Conservation (phyloP, 257 asterid species). For the Rubia yunnanensis region DNA sequence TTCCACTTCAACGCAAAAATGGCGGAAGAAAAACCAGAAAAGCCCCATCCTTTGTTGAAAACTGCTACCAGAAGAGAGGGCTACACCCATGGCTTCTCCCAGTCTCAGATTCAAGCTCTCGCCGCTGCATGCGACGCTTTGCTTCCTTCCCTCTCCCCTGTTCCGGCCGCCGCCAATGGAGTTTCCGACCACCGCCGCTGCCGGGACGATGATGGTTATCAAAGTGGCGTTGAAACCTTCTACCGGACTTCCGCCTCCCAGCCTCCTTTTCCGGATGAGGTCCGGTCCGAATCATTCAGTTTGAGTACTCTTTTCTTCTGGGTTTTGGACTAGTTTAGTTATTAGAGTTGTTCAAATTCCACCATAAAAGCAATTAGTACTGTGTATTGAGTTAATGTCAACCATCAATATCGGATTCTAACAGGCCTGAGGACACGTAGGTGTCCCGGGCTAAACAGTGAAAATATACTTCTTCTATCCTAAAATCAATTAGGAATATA, state of each 20-base stretch:
- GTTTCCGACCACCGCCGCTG: background rate
- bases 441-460: too few relatives aligned
- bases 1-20: too few relatives aligned
- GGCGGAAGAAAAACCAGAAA: conserved; percentile 11
- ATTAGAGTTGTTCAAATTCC: too few relatives aligned
- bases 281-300: conserved; percentile 1
- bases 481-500: too few relatives aligned
- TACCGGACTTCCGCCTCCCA: conserved; percentile 34
- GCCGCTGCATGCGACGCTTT: conserved; percentile 60
- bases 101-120: conserved; percentile 59
- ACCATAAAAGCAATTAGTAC: too few relatives aligned
- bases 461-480: too few relatives aligned
- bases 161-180: conserved; percentile 2
- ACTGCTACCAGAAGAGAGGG: conserved; percentile 30
- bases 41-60: conserved; percentile 33
- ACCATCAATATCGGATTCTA: too few relatives aligned
- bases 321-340: too few relatives aligned
- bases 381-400: too few relatives aligned
- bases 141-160: conserved; percentile 48
- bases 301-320: background rate
- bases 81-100: conserved; percentile 71
- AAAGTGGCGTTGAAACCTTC: conserved; percentile 19
- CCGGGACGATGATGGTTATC: background rate
- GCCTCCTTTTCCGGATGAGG: conserved; percentile 53
- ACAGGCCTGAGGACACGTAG: too few relatives aligned